Evolutionary conservation across 192 early-diverging fungal genomes (phyloP), one percentile per base, ranked within the genome.

Genomic region (Kappamyces sp.): DNA sequence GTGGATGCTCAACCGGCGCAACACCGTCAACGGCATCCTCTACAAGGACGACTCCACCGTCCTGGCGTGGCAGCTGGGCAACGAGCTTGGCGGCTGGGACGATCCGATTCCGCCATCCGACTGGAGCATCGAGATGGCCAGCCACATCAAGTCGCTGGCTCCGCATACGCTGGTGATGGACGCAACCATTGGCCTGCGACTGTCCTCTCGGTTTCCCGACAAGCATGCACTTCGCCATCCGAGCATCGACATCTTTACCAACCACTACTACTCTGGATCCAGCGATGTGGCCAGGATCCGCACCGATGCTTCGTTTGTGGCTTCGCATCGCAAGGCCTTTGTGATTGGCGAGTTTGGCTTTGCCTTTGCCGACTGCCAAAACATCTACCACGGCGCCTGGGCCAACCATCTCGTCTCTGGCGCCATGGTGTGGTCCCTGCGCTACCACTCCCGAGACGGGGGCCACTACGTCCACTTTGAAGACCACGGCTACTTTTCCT

Each of bases 321-420:
- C 41, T 6, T 6, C 9, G 0, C 47, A 53, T 68, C 62, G 59
- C 10, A 74, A 74, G 61, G 38, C 66, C 9, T 67, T 71, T 44
- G 58, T 64, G 34, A 64, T 72, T 5, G 72, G 67, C 9, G 77
- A 80, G 55, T 72, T 66, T 51, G 77, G 77, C 2, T 53, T 80
- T 13, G 33, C 52, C 3, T 13, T 51, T 31, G 12, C 57, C 3
- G 34, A 32, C 7, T 62, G 65, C 15, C 6, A 12, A 3, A 50
- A 44, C 10, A 48, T 70, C 7, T 49, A 6, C 1, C 39, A 66
- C 23, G 49, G 15, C 9, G 58, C 60, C 40, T 42, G 58, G 7
- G 31, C 36, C 7, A 69, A 55, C 41, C 8, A 23, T 1, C 34
- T 41, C 36, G 49, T 65, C 32, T 31, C 67, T 3, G 78, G 78